phyloP scores from a whole-genome alignment of 192 early-diverging fungal species.

The Backusella circina region DNA sequence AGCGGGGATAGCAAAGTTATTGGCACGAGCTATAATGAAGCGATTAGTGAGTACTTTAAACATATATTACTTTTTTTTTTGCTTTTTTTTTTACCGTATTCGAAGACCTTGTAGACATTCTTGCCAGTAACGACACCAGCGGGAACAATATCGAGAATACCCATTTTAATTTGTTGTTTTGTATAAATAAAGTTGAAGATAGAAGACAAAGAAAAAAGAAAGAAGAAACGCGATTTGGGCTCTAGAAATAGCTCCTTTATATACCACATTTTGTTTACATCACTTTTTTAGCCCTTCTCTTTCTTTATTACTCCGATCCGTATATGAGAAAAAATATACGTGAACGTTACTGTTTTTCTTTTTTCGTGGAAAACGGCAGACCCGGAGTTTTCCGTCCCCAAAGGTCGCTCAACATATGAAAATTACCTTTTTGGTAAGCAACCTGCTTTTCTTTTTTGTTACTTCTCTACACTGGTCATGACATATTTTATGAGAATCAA shows the following conservation, averaged over 20 bases:
- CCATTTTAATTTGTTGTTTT: slow-evolving; percentile 44
- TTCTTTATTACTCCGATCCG: too few relatives aligned
- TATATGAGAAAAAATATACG: neutral
- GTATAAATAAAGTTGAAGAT: neutral
- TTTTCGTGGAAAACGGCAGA: neutral
- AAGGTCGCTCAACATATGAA: neutral
- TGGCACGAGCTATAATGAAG: slow-evolving; percentile 49
- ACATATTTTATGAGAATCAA: neutral
- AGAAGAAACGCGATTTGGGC: neutral
- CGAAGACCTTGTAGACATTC: slow-evolving; percentile 80
- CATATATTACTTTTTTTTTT: neutral
- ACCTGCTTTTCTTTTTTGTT: neutral
- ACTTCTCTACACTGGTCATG: neutral
- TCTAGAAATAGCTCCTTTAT: neutral
- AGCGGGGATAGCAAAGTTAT: slow-evolving; percentile 93
- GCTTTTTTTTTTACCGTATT: slow-evolving; percentile 41
- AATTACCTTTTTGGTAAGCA: neutral
- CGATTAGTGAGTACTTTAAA: neutral
- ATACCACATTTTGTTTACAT: neutral
- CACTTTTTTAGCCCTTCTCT: too few relatives aligned
- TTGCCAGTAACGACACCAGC: slow-evolving; percentile 93
- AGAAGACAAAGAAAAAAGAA: neutral
- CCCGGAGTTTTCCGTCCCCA: neutral
- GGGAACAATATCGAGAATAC: slow-evolving; percentile 80
- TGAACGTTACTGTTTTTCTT: neutral